Evolutionary conservation across 306 rosid species (phyloP), one percentile per base, ranked within the genome.

Genomic region (Calophaca sinica): DNA sequence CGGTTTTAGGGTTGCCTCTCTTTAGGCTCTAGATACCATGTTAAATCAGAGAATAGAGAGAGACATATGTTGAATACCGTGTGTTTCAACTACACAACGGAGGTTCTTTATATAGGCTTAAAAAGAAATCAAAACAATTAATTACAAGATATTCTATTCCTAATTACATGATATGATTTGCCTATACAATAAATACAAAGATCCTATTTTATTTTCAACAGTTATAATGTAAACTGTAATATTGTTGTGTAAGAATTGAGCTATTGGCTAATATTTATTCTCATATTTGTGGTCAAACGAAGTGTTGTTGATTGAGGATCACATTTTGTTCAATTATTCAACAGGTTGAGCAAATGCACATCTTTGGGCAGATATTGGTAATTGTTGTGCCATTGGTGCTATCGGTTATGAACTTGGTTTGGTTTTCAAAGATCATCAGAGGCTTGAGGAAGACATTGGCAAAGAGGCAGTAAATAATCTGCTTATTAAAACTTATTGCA

Each of bases 371-470:
- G 48, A 31, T 84, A 38, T 68, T 92, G 70, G 90, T 89, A 32
- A 33, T 85, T 10, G 78, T 79, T 68, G 96, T 92, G 76, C 97
- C 96, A 9, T 57, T 69, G 48, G 81, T 81, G 58, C 70, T 92
- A 54, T 70, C 87, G 2, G 63, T 84, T 49, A 92, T 92, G 97
- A 92, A 92, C 81, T 73, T 90, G 85, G 82, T 84, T 81, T 92
- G 96, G 97, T 92, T 92, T 63, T 28, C 79, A n/a, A 92, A 87
- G 87, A 89, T 92, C 44, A 53, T 80, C 62, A 90, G 33, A 63
- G 96, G 97, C 35, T 55, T 92, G 85, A 88, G 81, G 82, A 92
- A 88, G 89, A 87, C 93, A 12, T 66, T 92, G 59, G 93, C 97
- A 36, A 92, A 92, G 89, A 87, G 86, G 79, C 91, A 87, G 79